A percentile compares a stretch with the other conserved stretches of the same genome.
Evolutionary conservation across 2,329 filamentous ascomycete species (phyloP).

Genomic region (Colletotrichum orchidophilum): DNA sequence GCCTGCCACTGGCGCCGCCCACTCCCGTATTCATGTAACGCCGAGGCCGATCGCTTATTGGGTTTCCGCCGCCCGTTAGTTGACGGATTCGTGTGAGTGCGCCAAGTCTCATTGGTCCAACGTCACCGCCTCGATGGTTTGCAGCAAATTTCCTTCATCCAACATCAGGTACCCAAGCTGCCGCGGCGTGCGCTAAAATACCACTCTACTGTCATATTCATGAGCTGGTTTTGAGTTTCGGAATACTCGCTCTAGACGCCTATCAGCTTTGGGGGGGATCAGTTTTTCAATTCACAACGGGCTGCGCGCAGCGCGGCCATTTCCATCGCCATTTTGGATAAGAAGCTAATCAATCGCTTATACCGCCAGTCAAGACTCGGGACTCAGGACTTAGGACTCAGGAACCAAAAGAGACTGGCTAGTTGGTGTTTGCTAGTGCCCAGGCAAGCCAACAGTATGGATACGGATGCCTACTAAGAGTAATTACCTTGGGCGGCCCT

Average conservation of each 20-base stretch:
- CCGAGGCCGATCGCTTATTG: neutral
- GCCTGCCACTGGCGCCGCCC: neutral
- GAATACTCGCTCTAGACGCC: neutral
- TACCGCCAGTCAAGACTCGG: constrained; percentile 3
- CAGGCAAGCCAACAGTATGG: neutral
- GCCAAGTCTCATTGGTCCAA: neutral
- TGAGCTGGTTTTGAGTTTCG: neutral
- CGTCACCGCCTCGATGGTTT: neutral
- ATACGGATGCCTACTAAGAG: no score
- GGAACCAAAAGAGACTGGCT: neutral
- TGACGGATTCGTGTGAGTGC: neutral
- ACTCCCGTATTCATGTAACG: neutral
- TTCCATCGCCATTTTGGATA: constrained; percentile 9
- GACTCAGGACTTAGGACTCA: no score
- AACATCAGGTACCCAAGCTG: neutral
- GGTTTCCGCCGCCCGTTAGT: neutral
- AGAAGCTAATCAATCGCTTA: constrained; percentile 14
- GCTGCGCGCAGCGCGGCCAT: constrained; percentile 8
- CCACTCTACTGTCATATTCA: neutral
- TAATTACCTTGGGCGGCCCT: neutral
- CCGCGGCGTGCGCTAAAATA: neutral
- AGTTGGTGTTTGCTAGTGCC: constrained; percentile 10
- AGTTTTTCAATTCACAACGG: neutral
- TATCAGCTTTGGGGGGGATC: no score
- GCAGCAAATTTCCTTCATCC: neutral